Evolutionary conservation across 257 asterid genomes (phyloP).

Genomic region (Gentiana dahurica): DNA sequence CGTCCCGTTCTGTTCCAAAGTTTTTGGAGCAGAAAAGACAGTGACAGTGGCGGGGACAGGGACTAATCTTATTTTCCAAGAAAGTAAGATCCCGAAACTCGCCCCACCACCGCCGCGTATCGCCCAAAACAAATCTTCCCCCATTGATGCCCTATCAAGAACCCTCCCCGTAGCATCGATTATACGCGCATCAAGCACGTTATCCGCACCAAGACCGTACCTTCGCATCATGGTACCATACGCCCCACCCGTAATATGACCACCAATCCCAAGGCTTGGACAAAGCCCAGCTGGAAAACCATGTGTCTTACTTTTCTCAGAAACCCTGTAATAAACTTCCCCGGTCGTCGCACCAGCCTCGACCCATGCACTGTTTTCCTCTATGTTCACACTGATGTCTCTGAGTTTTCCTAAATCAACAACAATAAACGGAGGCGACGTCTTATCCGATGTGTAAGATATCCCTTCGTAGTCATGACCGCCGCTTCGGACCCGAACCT

Average conservation of each 20-base stretch:
- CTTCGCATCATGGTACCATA: slow-evolving; percentile 53
- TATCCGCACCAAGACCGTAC: slow-evolving; percentile 52
- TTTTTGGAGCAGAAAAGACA: slow-evolving; percentile 44
- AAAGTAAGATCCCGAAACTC: slow-evolving; percentile 42
- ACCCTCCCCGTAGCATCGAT: slow-evolving; percentile 38
- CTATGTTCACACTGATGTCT: slow-evolving; percentile 13
- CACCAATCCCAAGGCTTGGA: slow-evolving; percentile 53
- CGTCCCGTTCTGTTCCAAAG: slow-evolving; percentile 38
- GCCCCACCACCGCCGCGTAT: slow-evolving; percentile 61
- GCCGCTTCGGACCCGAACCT: slow-evolving; percentile 25
- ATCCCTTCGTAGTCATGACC: slow-evolving; percentile 29
- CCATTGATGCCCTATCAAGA: slow-evolving; percentile 46
- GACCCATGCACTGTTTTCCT: slow-evolving; percentile 20
- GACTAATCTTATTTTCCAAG: slow-evolving; percentile 51
- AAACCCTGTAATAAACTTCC: slow-evolving; percentile 18
- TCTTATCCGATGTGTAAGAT: slow-evolving; percentile 14
- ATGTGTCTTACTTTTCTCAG: slow-evolving; percentile 18
- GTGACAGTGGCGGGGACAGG: slow-evolving; percentile 43
- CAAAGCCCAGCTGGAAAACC: slow-evolving; percentile 48
- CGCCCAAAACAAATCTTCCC: slow-evolving; percentile 63
- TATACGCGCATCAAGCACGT: slow-evolving; percentile 43
- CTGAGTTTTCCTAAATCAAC: slow-evolving; percentile 22
- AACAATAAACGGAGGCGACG: slow-evolving; percentile 10
- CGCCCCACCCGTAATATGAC: slow-evolving; percentile 61
- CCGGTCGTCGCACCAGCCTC: slow-evolving; percentile 27